Evolutionary conservation across 768 basidiomycete genomes (phyloP), one percentile per base, ranked within the genome.

Genomic region (Pleurotus giganteus): DNA sequence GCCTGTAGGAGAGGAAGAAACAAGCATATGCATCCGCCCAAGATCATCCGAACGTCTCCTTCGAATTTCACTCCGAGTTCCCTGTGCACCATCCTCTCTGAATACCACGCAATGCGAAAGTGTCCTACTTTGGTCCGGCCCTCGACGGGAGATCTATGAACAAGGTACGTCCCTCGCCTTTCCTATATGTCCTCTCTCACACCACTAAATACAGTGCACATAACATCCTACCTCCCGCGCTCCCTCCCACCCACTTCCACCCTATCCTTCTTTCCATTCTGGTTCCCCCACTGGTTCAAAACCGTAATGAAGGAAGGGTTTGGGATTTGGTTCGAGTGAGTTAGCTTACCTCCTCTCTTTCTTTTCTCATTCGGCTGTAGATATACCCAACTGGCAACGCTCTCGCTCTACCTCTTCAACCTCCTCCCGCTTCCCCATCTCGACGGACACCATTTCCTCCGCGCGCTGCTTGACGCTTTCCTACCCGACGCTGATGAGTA

Each of bases 381-480:
- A 57, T 89, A 89, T 57, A 67, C 85, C 56, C 69, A 73, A 29
- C 80, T 82, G 63, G 77, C 89, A 2, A 83, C 85, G n/a, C 67
- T 94, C 28, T 93, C 91, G 2, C 73, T 95, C 1, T 93, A 82
- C 66, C 69, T 93, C 55, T 85, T 94, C 73, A 95, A 95, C 66
- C 78, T 91, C 24, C 75, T 94, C 21, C 91, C 93, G 0, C 65
- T 94, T 29, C 80, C 81, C 2, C 71, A 73, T 45, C 74, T 94
- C 17, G 93, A 95, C 57, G 93, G 93, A 24, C 69, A 76, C 6
- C 79, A 85, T 59, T 70, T 88, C 17, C 72, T 91, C 7, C 65
- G 56, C 11, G 60, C 63, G 4, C 24, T 67, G 17, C 42, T 69
- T 23, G 57, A 66, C 17, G 39, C 58, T 32, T n/a, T 53, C 12